Evolutionary conservation across 352 stramenopile genomes (phyloP).

Genomic region (Globisporangium abappressorium): DNA sequence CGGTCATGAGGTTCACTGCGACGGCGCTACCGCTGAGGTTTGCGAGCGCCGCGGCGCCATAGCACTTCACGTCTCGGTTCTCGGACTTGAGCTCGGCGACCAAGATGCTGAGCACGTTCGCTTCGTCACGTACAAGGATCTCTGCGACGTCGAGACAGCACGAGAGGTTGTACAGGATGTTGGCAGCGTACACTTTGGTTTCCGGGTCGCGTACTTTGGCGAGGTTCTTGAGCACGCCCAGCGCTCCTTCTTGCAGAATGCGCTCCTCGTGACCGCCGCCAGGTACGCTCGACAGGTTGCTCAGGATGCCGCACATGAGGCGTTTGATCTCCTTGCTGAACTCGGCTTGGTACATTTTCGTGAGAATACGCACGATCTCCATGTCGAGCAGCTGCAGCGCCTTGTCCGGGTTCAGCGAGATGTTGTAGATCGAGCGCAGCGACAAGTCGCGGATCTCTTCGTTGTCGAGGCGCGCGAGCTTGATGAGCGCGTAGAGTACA

Average conservation of each 20-base stretch:
- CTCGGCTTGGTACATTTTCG: constrained; percentile 74
- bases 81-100: constrained; percentile 64
- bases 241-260: constrained; percentile 59
- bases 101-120: constrained; percentile 64
- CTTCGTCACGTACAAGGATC: constrained; percentile 63
- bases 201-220: constrained; percentile 73
- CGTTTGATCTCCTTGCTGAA: constrained; percentile 79
- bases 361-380: constrained; percentile 74
- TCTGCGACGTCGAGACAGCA: constrained; percentile 45
- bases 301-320: constrained; percentile 70
- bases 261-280: constrained; percentile 31
- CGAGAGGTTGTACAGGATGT: constrained; percentile 81
- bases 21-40: constrained; percentile 55
- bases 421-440: constrained; percentile 75
- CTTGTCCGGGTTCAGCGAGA: constrained; percentile 50
- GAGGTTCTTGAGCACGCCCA: constrained; percentile 66
- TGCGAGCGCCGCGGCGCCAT: constrained; percentile 56
- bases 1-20: constrained; percentile 64
- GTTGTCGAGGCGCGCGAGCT: constrained; percentile 75
- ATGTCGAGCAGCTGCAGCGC: constrained; percentile 65
- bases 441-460: constrained; percentile 72
- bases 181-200: constrained; percentile 82
- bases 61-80: constrained; percentile 61
- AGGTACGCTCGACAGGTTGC: constrained; percentile 52
- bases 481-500: constrained; percentile 82